Evolutionary conservation across 352 stramenopile genomes (phyloP).

Genomic region (Globisporangium nagaii): DNA sequence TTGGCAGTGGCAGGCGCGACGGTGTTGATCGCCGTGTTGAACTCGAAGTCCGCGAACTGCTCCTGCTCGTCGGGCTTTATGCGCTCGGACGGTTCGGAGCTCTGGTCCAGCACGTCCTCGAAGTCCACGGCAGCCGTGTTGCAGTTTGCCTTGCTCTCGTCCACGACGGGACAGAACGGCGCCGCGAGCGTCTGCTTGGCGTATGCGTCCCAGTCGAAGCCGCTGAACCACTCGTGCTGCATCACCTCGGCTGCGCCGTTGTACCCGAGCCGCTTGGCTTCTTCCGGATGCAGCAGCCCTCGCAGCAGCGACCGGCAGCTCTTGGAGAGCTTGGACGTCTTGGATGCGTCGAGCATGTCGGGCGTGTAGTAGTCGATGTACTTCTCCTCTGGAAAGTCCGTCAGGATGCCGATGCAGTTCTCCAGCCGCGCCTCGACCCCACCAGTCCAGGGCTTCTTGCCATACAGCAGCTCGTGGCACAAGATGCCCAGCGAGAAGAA

Average conservation of each 20-base stretch:
- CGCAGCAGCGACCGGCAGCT: conserved; percentile 42
- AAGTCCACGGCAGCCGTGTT: conserved; percentile 58
- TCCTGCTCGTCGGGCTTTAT: conserved; percentile 43
- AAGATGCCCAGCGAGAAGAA: conserved; percentile 67
- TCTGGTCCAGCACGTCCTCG: conserved; percentile 54
- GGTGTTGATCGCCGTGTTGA: conserved; percentile 27
- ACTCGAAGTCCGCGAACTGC: conserved; percentile 53
- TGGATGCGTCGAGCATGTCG: conserved; percentile 30
- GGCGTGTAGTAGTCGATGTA: conserved; percentile 45
- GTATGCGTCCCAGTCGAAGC: conserved; percentile 56
- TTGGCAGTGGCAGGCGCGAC: not conserved
- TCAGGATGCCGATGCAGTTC: conserved; percentile 19
- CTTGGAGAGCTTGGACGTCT: conserved; percentile 16
- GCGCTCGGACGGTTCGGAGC: conserved; percentile 15
- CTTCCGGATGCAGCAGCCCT: conserved; percentile 39
- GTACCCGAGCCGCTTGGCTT: conserved; percentile 36
- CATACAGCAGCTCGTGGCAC: conserved; percentile 44
- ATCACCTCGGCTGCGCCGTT: conserved; percentile 33
- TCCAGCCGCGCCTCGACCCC: conserved; percentile 28
- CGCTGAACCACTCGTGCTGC: conserved; percentile 44
- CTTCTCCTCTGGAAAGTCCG: conserved; percentile 18
- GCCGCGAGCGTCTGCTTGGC: conserved; percentile 21
- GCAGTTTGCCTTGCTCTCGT: conserved; percentile 59
- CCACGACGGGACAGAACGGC: conserved; percentile 45
- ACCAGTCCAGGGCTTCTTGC: conserved; percentile 35